phyloP scores from a whole-genome alignment of 441 rosid species.

The Capsella rubella region DNA sequence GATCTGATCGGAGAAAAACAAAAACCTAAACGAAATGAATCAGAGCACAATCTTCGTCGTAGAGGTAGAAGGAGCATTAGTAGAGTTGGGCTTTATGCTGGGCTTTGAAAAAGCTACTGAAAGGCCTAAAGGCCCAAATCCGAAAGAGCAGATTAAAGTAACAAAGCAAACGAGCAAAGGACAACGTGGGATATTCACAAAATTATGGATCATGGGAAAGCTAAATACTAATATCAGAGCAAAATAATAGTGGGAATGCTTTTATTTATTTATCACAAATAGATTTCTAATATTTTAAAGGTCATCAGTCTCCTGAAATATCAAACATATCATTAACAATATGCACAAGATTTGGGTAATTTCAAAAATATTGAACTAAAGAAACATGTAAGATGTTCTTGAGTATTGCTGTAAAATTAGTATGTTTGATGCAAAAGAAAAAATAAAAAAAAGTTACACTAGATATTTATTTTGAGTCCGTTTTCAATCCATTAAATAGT shows the following conservation, averaged over 20 bases:
- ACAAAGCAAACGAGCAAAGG: not conserved
- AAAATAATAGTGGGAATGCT: not conserved
- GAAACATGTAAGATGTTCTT: too few relatives aligned
- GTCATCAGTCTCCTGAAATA: too few relatives aligned
- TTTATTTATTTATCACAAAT: not conserved
- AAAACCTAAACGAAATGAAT: constrained; percentile 6
- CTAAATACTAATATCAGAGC: too few relatives aligned
- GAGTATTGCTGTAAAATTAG: too few relatives aligned
- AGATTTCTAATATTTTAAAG: not conserved
- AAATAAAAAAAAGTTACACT: not conserved
- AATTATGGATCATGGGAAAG: too few relatives aligned
- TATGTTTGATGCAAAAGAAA: too few relatives aligned
- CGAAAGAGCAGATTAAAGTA: not conserved
- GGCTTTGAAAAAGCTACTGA: not conserved
- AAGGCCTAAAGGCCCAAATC: constrained; percentile 7
- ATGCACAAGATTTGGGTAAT: not conserved
- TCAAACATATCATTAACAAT: not conserved
- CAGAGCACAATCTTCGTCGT: not conserved
- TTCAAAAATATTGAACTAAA: too few relatives aligned
- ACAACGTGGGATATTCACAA: not conserved
- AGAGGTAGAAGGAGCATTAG: not conserved
- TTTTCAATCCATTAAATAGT: not conserved
- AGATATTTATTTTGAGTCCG: not conserved
- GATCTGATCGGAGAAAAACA: constrained; percentile 31
- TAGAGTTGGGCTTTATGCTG: constrained; percentile 5